phyloP scores from a whole-genome alignment of 441 rosid genomes.

The Adansonia grandidieri region DNA sequence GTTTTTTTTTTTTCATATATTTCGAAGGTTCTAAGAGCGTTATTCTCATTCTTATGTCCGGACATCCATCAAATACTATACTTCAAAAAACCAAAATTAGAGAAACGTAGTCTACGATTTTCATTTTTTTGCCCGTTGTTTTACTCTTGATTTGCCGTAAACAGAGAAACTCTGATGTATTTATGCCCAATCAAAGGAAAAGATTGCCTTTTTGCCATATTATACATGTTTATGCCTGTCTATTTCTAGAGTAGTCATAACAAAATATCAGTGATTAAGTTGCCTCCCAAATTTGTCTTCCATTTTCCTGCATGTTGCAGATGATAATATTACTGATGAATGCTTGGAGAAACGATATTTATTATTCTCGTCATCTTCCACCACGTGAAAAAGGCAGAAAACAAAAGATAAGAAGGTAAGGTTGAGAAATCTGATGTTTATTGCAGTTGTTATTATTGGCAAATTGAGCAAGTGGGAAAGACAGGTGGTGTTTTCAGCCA shows the following conservation, averaged over 20 bases:
- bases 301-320: background rate
- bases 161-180: constrained; percentile 29
- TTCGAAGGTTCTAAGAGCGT: too few relatives aligned
- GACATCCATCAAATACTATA: too few relatives aligned
- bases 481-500: background rate
- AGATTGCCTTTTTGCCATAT: constrained; percentile 15
- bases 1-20: too few relatives aligned
- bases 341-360: background rate
- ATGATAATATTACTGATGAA: background rate
- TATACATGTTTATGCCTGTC: background rate
- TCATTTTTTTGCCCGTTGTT: constrained; percentile 40
- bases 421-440: background rate
- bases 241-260: background rate
- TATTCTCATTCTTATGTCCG: too few relatives aligned
- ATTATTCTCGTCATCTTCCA: background rate
- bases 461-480: background rate
- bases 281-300: too few relatives aligned
- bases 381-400: background rate
- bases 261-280: background rate
- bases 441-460: background rate
- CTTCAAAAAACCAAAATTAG: too few relatives aligned
- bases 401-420: background rate
- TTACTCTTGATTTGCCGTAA: background rate
- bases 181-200: constrained; percentile 22
- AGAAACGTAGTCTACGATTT: constrained; percentile 31